phyloP scores from a whole-genome alignment of 495 filamentous ascomycete genomes.

The Aspergillus leporis region DNA sequence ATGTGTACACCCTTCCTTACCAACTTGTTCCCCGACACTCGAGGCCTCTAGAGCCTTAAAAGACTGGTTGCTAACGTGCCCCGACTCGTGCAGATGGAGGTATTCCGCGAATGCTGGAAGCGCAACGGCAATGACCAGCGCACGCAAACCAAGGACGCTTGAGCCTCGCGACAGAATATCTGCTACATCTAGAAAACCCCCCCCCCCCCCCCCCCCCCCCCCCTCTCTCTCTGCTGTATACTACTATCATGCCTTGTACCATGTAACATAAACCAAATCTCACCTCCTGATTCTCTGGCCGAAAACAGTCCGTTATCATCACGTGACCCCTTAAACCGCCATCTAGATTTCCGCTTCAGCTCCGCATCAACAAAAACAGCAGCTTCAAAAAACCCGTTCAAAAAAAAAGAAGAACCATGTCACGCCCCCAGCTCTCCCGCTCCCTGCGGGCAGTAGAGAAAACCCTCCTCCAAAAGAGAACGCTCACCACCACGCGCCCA shows the following conservation, averaged over 20 bases:
- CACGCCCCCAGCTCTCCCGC: constrained; percentile 11
- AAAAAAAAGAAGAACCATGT: constrained; percentile 3
- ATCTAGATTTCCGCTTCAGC: not conserved
- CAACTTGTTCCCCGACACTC: not conserved
- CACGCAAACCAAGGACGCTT: constrained; percentile 70
- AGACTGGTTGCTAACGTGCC: not conserved
- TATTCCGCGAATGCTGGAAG: constrained; percentile 92
- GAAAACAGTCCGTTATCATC: not conserved
- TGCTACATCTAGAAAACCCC: not conserved
- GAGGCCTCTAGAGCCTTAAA: not conserved
- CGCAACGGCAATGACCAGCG: constrained; percentile 82
- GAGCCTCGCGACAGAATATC: constrained; percentile 3
- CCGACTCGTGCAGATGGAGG: constrained; percentile 70
- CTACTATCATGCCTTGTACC: not conserved
- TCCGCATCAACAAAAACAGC: constrained; percentile 4
- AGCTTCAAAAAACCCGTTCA: constrained; percentile 6
- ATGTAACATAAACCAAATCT: not conserved
- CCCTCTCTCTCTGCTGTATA: too few relatives aligned
- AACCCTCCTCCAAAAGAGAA: constrained; percentile 5
- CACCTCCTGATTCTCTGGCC: not conserved
- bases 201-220: too few relatives aligned
- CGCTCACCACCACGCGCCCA: constrained; percentile 1
- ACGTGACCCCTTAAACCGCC: not conserved
- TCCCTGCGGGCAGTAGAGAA: constrained; percentile 13
- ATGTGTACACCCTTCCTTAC: not conserved